Conservation (phyloP, 352 stramenopile genomes). For the Phytophthora fragariae region DNA sequence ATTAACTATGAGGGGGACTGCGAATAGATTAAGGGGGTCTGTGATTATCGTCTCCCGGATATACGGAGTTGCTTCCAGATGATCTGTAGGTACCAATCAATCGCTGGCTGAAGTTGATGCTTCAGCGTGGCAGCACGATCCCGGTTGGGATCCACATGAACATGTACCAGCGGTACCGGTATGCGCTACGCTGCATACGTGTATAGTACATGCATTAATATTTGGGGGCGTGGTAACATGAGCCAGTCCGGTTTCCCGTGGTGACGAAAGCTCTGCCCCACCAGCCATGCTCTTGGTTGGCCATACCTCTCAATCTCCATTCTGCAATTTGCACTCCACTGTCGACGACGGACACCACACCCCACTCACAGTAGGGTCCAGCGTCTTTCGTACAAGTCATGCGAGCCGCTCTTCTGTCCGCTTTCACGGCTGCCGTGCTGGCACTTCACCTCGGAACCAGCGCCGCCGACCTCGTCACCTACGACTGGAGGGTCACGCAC, state of each 20-base stretch:
- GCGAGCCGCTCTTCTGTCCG: conserved; percentile 7
- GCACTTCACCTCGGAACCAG: conserved; percentile 4
- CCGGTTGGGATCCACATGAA: not conserved
- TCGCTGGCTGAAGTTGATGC: not conserved
- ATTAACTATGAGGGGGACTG: too few relatives aligned
- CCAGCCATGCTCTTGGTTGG: not conserved
- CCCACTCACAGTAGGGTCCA: not conserved
- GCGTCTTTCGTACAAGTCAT: conserved; percentile 13
- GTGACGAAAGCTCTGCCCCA: not conserved
- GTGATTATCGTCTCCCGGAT: too few relatives aligned
- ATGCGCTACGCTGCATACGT: too few relatives aligned
- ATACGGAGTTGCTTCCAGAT: not conserved
- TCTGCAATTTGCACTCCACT: conserved; percentile 16
- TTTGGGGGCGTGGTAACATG: not conserved
- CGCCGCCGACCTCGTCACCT: conserved; percentile 34
- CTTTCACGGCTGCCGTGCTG: conserved; percentile 1
- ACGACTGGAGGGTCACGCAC: conserved; percentile 38
- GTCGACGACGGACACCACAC: not conserved
- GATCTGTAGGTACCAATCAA: not conserved
- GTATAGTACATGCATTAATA: not conserved
- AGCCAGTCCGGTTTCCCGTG: not conserved
- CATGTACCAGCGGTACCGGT: not conserved
- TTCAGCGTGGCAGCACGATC: not conserved
- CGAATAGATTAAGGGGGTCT: too few relatives aligned
- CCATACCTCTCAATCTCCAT: not conserved